These are phyloP conservation scores for Boletus tomentosulus DNA, from an alignment of 768 basidiomycete species.

Conservation along the genomic window DNA sequence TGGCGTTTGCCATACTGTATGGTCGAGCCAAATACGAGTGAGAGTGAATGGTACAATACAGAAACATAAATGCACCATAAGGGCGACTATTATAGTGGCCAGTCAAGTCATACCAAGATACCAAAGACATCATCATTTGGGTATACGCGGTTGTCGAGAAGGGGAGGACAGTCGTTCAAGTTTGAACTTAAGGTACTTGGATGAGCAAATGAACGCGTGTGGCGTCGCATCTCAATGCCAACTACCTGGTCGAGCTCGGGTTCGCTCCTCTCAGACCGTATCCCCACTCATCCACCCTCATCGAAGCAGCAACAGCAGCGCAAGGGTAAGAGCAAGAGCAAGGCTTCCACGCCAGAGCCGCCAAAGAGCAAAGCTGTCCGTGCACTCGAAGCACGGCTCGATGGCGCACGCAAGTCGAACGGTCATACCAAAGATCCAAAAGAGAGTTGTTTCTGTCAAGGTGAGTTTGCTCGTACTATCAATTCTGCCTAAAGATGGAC, in stretches of 20 bases:
- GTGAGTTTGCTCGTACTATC: conserved; percentile 27
- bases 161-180: too few species aligned
- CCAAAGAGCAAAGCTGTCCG: conserved; percentile 49
- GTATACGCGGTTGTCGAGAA: too few species aligned
- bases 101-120: too few species aligned
- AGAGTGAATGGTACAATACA: too few species aligned
- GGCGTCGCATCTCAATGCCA: neutral
- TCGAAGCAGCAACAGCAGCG: conserved; percentile 19
- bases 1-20: too few species aligned
- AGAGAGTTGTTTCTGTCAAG: conserved; percentile 70
- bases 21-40: too few species aligned
- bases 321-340: conserved; percentile 37
- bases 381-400: conserved; percentile 43
- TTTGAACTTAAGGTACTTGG: too few species aligned
- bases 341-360: conserved; percentile 31
- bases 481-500: neutral
- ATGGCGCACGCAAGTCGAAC: conserved; percentile 35
- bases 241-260: conserved; percentile 30
- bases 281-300: conserved; percentile 32
- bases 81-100: too few species aligned
- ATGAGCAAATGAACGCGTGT: too few species aligned
- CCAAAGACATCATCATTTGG: too few species aligned
- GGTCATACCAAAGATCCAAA: conserved; percentile 47
- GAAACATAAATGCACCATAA: too few species aligned
- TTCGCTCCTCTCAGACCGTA: conserved; percentile 55